Percentiles rank a stretch among this genome's conserved stretches.
Conservation (phyloP, 805 yeast species). For the Saccharomycopsis vini region DNA sequence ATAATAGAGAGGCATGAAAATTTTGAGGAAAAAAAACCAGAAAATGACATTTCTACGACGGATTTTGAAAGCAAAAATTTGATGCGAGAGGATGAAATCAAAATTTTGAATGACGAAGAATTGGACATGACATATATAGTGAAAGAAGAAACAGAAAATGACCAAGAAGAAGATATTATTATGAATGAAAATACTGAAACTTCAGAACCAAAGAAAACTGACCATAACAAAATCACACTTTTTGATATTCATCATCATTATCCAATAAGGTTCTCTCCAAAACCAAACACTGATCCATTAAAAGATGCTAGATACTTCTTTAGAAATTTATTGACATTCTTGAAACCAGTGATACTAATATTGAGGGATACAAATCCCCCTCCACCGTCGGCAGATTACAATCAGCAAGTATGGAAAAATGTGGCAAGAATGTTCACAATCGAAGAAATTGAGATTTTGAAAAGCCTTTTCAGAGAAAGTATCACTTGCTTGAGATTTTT, state of each 20-base stretch:
- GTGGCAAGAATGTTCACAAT: slow-evolving; percentile 73
- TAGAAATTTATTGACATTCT: slow-evolving; percentile 80
- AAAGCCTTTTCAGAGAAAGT: slow-evolving; percentile 75
- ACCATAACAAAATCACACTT: slow-evolving; percentile 27
- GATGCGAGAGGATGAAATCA: slow-evolving; percentile 5
- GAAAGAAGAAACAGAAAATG: slow-evolving; percentile 17
- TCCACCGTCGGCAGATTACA: slow-evolving; percentile 43
- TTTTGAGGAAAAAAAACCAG: slow-evolving; percentile 16
- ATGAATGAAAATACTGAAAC: slow-evolving; percentile 19
- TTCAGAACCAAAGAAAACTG: slow-evolving; percentile 7
- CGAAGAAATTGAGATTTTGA: slow-evolving; percentile 75
- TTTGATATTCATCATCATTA: slow-evolving; percentile 38
- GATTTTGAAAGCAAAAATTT: too few relatives aligned
- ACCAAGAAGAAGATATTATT: slow-evolving; percentile 26
- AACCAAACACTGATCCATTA: slow-evolving; percentile 50
- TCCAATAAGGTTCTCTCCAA: slow-evolving; percentile 55
- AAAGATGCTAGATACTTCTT: slow-evolving; percentile 85
- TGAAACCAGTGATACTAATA: slow-evolving; percentile 84
- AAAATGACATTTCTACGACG: background rate
- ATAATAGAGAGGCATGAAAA: too few relatives aligned
- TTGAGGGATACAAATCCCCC: slow-evolving; percentile 85
- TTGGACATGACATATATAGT: slow-evolving; percentile 9
- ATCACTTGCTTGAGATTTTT: slow-evolving; percentile 73
- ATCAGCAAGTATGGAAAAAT: slow-evolving; percentile 67
- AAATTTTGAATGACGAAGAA: slow-evolving; percentile 10